Conservation (phyloP, 2,329 filamentous ascomycete genomes). For the Colletotrichum zoysiae region DNA sequence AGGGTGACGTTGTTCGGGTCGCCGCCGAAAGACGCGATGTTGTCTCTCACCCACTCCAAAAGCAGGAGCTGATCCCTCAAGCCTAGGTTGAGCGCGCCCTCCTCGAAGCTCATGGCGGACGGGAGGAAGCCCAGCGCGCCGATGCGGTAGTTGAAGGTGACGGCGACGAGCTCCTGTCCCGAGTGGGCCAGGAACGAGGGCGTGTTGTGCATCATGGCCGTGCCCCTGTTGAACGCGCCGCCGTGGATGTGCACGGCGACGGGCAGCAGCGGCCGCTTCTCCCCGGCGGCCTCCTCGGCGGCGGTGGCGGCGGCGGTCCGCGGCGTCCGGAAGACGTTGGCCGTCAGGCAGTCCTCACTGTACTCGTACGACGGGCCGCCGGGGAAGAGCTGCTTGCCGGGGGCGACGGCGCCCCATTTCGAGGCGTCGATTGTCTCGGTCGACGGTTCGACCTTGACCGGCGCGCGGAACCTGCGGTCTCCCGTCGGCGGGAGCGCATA, state of each 20-base stretch:
- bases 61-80: constrained; percentile 71
- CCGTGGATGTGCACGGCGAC: constrained; percentile 74
- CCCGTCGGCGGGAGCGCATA: constrained; percentile 56
- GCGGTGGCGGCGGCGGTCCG: not conserved
- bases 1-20: constrained; percentile 69
- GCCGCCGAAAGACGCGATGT: constrained; percentile 72
- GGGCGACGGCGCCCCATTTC: constrained; percentile 55
- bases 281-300: constrained; percentile 28
- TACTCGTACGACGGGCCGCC: constrained; percentile 45
- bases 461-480: constrained; percentile 58
- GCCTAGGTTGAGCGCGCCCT: constrained; percentile 73
- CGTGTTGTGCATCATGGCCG: constrained; percentile 69
- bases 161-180: constrained; percentile 65
- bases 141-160: constrained; percentile 74
- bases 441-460: constrained; percentile 50
- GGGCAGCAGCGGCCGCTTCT: constrained; percentile 46
- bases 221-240: constrained; percentile 70
- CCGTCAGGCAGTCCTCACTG: constrained; percentile 66
- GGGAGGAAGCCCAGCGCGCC: constrained; percentile 78
- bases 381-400: constrained; percentile 46
- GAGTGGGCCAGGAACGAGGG: constrained; percentile 71
- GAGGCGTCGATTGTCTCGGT: constrained; percentile 50
- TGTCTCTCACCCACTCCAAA: constrained; percentile 72
- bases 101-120: constrained; percentile 63
- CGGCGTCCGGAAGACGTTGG: constrained; percentile 63